Evolutionary conservation across 164 flowering plant genomes (phyloP), one percentile per base, ranked within the genome.

Genomic region (Annona cherimola): DNA sequence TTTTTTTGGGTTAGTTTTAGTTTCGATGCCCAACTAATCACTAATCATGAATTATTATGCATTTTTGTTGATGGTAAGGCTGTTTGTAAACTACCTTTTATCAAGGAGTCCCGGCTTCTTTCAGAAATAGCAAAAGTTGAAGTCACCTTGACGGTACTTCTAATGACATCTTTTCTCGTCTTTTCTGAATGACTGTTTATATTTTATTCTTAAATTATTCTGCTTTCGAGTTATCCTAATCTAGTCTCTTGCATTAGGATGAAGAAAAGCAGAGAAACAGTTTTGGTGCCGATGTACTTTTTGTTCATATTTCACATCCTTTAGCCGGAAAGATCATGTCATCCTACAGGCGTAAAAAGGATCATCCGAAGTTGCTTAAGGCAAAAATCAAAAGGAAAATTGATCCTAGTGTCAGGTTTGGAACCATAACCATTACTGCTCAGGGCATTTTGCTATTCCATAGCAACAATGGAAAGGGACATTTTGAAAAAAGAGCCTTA

Each of bases 41-140:
- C 43, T 68, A 40, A 26, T 26, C 50, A 19, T 64, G 16, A 26
- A 26, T 26, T 26, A 59, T 43, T 55, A 42, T 18, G 19, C 18
- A 45, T 68, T 76, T 50, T 71, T 66, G 57, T 54, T 63, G 16
- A n/a, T 72, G 60, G 63, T 20, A 84, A 87, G 90, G 88, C 76
- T 73, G 66, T 84, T 43, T 75, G 81, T 63, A 87, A 81, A 76
- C 71, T 87, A 63, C 88, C 90, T 42, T 87, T 85, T 74, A 87
- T 87, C 60, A 78, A 85, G 18, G 90, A 87, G 63, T 74, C 79
- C 8, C 88, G 85, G 45, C 90, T 87, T 67, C 87, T 87, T 63
- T 45, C 79, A 3, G 90, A 84, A 75, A 81, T 83, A 42, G 71
- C 78, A 71, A 85, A 82, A 71, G 77, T 87, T 69, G 90, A 85